Base-by-base conservation (phyloP, 805 yeast species). In the Saturnispora dispora region DNA sequence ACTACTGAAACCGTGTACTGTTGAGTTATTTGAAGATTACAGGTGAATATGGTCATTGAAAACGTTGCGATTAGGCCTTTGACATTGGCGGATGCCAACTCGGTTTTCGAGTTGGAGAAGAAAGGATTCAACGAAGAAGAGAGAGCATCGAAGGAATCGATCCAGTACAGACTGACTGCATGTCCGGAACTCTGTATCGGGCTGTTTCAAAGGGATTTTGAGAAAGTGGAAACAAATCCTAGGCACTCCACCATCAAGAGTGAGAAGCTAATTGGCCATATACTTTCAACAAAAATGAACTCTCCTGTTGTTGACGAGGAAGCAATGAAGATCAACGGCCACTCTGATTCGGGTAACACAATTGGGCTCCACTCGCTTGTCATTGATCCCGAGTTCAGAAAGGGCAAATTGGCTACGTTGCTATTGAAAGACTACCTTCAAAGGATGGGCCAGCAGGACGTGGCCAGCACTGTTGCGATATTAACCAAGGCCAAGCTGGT, bases 141-240 rank as follows among this genome's bases (percentile, higher is more conserved):
- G 69, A 74, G 95, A 52, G 83, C 87, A 43, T 64, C 86, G 11
- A 62, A 61, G n/a, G 88, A 81, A 47, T 82, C 77, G 57, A 66
- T 81, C 50, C 70, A 69, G 56, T 91, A 87, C 71, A 76, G 97
- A 59, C 73, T 91, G 56, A 75, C 75, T 1, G 80, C 72, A 4
- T 90, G 97, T 64, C 98, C 98, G 9, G 99, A 91, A 65, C 76
- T 91, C 52, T 81, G 93, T 57, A 80, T 90, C 5, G 98, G 98
- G 2, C 73, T 93, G 52, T 93, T 91, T 62, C 73, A 88, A 48
- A 75, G 96, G 62, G 79, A 79, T 51, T 85, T 84, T 66, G 71
- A 63, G 45, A 39, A 43, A 2, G 50, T 52, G 15, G 43, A 46
- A 30, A 48, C 47, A 5, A 48, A 39, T 22, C 82, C 81, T 18